Evolutionary conservation across 768 basidiomycete species (phyloP), one percentile per base, ranked within the genome.

Genomic region (Leccinum fibrillosum): DNA sequence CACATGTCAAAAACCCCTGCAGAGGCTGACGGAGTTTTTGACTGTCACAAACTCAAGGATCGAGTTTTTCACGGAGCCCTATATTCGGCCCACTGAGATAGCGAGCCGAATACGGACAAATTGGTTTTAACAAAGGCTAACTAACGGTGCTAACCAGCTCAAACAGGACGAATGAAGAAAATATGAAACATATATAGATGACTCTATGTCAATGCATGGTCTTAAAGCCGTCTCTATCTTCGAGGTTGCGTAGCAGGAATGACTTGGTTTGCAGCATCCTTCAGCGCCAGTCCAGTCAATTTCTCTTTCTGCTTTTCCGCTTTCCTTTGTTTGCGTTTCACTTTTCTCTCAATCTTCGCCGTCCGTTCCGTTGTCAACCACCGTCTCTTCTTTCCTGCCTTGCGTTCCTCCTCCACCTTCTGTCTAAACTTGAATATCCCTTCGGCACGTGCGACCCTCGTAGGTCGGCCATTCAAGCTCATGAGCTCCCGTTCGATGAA

Each of bases 391-490:
- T 81, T 78, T 69, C 83, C 80, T 52, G 79, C 82, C 61, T 82
- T 82, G 58, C 80, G 75, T 61, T 88, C 80, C 52, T 81, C 78
- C 57, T 81, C 78, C 56, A 90, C 58, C 61, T 77, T 76, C 66
- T 83, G 78, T 59, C 84, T 78, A 81, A 84, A 92, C 72, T 86
- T 89, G 77, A 83, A 91, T 35, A 80, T 79, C 50, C 88, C 91
- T 66, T 92, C 90, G 11, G 86, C 86, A 47, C 79, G 82, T 3
- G 87, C 89, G 58, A 88, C 86, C 62, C 78, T 77, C 56, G 73
- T 72, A 23, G 79, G 83, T 42, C 89, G 84, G 23, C 86, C 88
- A 54, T 82, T 79, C 62, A 86, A 69, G 57, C 85, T 73, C 58
- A 77, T 71, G 64, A 86, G 68, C 54, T 86, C 86, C 51, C 81